A percentile compares a stretch with the other conserved stretches of the same genome.
Evolutionary conservation across 805 yeast species (phyloP).

Genomic region (Cyberlindnera mississippiensis): DNA sequence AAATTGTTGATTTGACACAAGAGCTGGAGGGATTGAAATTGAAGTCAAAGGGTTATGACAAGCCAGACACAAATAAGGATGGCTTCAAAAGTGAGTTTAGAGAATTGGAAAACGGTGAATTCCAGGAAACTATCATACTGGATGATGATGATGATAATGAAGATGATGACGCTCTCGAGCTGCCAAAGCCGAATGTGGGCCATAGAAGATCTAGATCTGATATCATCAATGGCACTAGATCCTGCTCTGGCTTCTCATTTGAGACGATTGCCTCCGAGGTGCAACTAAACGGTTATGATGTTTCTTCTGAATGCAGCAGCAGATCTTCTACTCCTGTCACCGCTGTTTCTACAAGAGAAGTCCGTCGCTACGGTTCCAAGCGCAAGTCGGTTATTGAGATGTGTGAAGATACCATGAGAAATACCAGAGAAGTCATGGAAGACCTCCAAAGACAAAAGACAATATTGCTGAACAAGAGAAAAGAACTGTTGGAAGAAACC

Average conservation of each 20-base stretch:
- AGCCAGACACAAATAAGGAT: slow-evolving; percentile 1
- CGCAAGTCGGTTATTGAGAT: slow-evolving; percentile 20
- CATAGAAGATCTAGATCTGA: slow-evolving; percentile 15
- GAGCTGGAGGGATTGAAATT: slow-evolving; percentile 4
- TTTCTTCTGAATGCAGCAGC: neutral
- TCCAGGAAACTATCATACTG: slow-evolving; percentile 22
- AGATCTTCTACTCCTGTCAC: neutral
- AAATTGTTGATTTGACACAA: slow-evolving; percentile 7
- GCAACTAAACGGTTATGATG: slow-evolving; percentile 9
- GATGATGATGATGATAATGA: slow-evolving; percentile 12
- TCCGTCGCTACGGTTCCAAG: slow-evolving; percentile 15
- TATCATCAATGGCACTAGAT: slow-evolving; percentile 4
- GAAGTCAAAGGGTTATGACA: neutral
- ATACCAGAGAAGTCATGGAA: slow-evolving; percentile 22
- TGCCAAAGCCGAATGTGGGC: neutral
- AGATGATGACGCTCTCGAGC: slow-evolving; percentile 12
- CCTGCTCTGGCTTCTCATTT: slow-evolving; percentile 21
- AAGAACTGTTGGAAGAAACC: slow-evolving; percentile 15
- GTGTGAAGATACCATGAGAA: slow-evolving; percentile 26
- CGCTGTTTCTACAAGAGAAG: neutral
- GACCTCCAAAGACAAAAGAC: slow-evolving; percentile 25
- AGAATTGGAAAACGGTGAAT: slow-evolving; percentile 19
- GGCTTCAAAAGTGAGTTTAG: slow-evolving; percentile 15
- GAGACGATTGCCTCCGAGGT: slow-evolving; percentile 26
- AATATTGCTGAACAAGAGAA: slow-evolving; percentile 14